Conservation (phyloP, 805 yeast genomes). For the Candida insectorum region DNA sequence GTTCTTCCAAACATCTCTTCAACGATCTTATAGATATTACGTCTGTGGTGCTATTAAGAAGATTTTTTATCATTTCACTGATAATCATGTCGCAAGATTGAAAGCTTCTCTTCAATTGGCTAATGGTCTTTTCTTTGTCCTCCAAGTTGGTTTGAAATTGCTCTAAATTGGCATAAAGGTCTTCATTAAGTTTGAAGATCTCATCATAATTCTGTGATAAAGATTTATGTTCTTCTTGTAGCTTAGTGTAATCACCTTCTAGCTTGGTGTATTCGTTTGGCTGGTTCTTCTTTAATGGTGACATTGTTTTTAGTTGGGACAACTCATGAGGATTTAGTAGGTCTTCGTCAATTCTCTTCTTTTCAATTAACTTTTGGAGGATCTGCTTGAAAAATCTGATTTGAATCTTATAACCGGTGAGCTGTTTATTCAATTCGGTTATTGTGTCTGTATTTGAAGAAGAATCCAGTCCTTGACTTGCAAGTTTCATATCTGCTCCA, state of each 20-base stretch:
- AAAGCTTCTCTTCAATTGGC: conserved; percentile 10
- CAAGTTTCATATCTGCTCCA: neutral
- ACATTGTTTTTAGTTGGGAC: conserved; percentile 5
- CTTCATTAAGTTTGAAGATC: conserved; percentile 33
- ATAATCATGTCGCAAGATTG: conserved; percentile 14
- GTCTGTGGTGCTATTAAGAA: conserved; percentile 18
- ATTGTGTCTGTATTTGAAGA: conserved; percentile 18
- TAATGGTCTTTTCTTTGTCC: conserved; percentile 22
- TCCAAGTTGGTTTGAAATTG: conserved; percentile 29
- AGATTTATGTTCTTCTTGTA: conserved; percentile 18
- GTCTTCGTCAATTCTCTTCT: conserved; percentile 7
- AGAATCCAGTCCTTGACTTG: conserved; percentile 9
- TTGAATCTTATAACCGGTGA: conserved; percentile 36
- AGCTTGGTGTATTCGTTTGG: conserved; percentile 1
- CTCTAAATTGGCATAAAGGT: conserved; percentile 34
- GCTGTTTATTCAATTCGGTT: conserved; percentile 30
- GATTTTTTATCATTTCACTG: conserved; percentile 17
- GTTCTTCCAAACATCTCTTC: conserved; percentile 12
- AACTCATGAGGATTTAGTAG: conserved; percentile 9
- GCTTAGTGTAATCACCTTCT: conserved; percentile 15
- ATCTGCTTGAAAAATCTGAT: conserved; percentile 39
- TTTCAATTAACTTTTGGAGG: conserved; percentile 32
- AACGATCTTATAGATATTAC: conserved; percentile 15
- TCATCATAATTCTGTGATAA: conserved; percentile 30
- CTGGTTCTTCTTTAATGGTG: conserved; percentile 2